These are phyloP conservation scores for Lachancea dasiensis DNA, from an alignment of 805 yeast genomes.

Conservation along the genomic window DNA sequence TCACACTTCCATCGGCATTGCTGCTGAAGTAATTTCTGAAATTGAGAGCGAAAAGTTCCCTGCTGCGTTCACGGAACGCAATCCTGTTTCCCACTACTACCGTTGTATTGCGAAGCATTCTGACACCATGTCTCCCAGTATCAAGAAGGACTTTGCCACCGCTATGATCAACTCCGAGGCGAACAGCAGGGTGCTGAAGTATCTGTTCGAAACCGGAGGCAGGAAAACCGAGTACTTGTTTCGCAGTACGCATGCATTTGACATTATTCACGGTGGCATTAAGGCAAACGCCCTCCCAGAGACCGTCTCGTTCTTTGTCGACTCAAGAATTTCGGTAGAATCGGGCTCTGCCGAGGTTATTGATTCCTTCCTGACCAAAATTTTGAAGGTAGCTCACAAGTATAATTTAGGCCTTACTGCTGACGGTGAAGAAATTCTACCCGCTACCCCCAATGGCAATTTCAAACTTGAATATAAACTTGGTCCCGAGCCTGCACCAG, in stretches of 20 bases:
- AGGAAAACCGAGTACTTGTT: slow-evolving; percentile 33
- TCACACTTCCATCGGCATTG: slow-evolving; percentile 69
- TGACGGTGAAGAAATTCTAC: slow-evolving; percentile 26
- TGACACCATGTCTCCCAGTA: slow-evolving; percentile 9
- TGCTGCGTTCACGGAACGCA: slow-evolving; percentile 41
- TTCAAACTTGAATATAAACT: slow-evolving; percentile 27
- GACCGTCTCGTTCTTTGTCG: slow-evolving; percentile 41
- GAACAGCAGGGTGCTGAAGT: slow-evolving; percentile 13
- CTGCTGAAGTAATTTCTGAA: slow-evolving; percentile 46
- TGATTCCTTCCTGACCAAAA: slow-evolving; percentile 33
- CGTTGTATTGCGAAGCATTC: slow-evolving; percentile 55
- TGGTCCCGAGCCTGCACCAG: slow-evolving; percentile 46
- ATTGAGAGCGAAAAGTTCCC: slow-evolving; percentile 49
- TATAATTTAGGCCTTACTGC: slow-evolving; percentile 41
- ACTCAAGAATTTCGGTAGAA: slow-evolving; percentile 54
- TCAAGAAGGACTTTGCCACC: slow-evolving; percentile 13
- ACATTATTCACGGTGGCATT: slow-evolving; percentile 56
- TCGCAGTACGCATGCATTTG: slow-evolving; percentile 48
- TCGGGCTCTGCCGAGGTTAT: slow-evolving; percentile 36
- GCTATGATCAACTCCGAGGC: slow-evolving; percentile 15
- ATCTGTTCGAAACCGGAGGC: slow-evolving; percentile 17
- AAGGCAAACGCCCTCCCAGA: slow-evolving; percentile 69
- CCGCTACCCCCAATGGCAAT: slow-evolving; percentile 34
- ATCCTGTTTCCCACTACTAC: slow-evolving; percentile 51
- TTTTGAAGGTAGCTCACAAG: slow-evolving; percentile 38